Percentiles rank a stretch among this genome's conserved stretches.
Conservation (phyloP, 768 basidiomycete species). For the Steccherinum ochraceum region DNA sequence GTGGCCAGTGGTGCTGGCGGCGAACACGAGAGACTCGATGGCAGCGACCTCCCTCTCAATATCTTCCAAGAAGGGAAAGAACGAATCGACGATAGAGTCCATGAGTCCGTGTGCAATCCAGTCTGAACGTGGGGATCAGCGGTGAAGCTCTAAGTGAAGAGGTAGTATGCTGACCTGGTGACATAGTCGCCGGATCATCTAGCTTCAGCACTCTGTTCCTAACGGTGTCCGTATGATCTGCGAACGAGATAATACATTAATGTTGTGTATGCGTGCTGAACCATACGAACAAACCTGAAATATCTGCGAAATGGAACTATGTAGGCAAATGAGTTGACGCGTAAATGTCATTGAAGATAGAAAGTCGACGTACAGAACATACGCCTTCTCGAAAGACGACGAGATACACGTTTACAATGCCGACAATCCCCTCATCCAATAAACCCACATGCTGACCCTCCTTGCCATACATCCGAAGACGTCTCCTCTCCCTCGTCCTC, state of each 20-base stretch:
- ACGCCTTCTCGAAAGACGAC: constrained; percentile 88
- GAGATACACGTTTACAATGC: constrained; percentile 83
- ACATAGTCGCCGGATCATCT: constrained; percentile 58
- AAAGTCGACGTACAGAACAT: constrained; percentile 46
- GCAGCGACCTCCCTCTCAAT: constrained; percentile 77
- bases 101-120: constrained; percentile 93
- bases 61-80: constrained; percentile 77
- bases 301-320: constrained; percentile 88
- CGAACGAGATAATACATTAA: neutral
- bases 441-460: constrained; percentile 13
- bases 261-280: too few relatives aligned
- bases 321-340: neutral
- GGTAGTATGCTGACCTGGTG: constrained; percentile 56
- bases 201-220: constrained; percentile 61
- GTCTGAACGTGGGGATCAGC: constrained; percentile 37
- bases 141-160: neutral
- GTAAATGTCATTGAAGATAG: neutral
- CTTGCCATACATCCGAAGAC: constrained; percentile 14
- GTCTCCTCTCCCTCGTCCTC: constrained; percentile 34
- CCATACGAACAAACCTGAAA: constrained; percentile 43
- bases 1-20: neutral
- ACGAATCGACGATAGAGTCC: constrained; percentile 91
- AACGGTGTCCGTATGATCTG: constrained; percentile 75
- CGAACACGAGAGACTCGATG: constrained; percentile 66
- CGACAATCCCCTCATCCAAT: constrained; percentile 43